Evolutionary conservation across 306 rosid genomes (phyloP).

Genomic region (Casuarina cunninghamiana): DNA sequence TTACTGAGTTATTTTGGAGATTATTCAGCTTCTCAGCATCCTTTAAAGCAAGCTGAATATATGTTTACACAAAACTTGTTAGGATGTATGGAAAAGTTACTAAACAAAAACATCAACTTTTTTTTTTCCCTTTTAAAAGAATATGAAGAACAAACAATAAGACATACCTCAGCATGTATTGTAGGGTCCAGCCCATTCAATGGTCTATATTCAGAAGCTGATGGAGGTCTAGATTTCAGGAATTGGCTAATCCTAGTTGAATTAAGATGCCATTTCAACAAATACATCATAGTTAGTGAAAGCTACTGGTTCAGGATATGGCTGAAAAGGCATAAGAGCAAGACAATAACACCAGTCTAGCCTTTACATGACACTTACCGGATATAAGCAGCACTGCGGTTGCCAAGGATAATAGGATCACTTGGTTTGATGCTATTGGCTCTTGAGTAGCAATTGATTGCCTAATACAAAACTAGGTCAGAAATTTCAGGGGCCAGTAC

Average conservation of each 20-base stretch:
- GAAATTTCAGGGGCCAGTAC: constrained; percentile 13
- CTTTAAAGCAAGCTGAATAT: constrained; percentile 86
- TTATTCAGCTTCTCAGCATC: constrained; percentile 81
- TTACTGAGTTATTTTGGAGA: constrained; percentile 51
- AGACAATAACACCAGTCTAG: constrained; percentile 6
- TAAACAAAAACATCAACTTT: constrained; percentile 20
- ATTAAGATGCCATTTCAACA: constrained; percentile 22
- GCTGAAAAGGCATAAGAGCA: neutral
- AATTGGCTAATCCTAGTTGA: constrained; percentile 73
- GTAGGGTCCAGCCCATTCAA: constrained; percentile 93
- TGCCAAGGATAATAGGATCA: constrained; percentile 78
- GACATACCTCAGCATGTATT: constrained; percentile 83
- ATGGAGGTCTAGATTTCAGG: constrained; percentile 60
- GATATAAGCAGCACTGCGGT: constrained; percentile 84
- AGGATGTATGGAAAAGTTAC: constrained; percentile 12
- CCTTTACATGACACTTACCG: constrained; percentile 44
- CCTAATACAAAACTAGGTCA: constrained; percentile 53
- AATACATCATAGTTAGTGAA: constrained; percentile 28
- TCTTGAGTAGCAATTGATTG: constrained; percentile 74
- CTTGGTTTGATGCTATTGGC: constrained; percentile 75
- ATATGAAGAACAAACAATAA: constrained; percentile 26
- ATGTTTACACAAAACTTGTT: constrained; percentile 6
- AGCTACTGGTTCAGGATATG: constrained; percentile 19
- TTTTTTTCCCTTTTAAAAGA: constrained; percentile 21
- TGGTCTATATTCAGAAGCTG: constrained; percentile 82